phyloP scores from a whole-genome alignment of 1,139 yeast species.

The Magnusiomyces magnusii region DNA sequence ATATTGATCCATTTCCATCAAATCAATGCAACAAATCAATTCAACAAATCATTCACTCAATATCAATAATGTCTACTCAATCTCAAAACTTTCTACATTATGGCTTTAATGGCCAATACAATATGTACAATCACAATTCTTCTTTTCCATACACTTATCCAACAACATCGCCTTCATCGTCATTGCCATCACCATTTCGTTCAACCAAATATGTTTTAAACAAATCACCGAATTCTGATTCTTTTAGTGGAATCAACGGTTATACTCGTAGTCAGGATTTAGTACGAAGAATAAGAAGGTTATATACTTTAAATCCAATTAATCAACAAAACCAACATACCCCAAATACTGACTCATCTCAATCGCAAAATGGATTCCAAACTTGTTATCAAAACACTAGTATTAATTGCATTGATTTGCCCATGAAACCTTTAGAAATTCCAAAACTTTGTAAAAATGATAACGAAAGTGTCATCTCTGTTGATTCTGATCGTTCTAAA shows the following conservation, averaged over 20 bases:
- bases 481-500: too few relatives aligned
- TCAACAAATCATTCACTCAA: too few relatives aligned
- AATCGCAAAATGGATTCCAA: too few relatives aligned
- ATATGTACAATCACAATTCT: not conserved
- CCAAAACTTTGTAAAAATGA: too few relatives aligned
- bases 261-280: not conserved
- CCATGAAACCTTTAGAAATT: too few relatives aligned
- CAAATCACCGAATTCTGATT: not conserved
- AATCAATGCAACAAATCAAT: too few relatives aligned
- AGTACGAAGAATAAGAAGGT: not conserved
- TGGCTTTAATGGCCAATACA: not conserved
- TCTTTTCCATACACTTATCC: not conserved
- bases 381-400: too few relatives aligned
- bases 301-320: too few relatives aligned
- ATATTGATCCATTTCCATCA: not conserved
- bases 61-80: not conserved
- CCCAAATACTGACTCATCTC: not conserved
- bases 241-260: not conserved
- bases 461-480: too few relatives aligned
- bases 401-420: too few relatives aligned
- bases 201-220: not conserved
- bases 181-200: not conserved
- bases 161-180: not conserved
- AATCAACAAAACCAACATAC: too few relatives aligned
- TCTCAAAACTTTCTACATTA: not conserved